A percentile compares a stretch with the other conserved stretches of the same genome.
Evolutionary conservation across 2,329 filamentous ascomycete genomes (phyloP).

Genomic region (Hypocreales sp.): DNA sequence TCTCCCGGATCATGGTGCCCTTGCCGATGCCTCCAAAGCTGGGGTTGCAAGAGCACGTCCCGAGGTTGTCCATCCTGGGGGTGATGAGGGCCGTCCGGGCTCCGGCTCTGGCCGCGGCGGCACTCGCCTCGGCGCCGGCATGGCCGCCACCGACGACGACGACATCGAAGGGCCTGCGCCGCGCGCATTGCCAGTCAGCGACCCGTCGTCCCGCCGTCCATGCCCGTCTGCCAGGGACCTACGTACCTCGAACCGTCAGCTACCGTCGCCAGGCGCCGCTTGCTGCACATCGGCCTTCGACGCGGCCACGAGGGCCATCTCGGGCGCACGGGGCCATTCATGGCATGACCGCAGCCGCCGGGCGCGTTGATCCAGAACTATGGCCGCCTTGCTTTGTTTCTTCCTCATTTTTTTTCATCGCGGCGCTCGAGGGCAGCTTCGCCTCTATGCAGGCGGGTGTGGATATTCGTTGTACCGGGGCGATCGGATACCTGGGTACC

Average conservation of each 20-base stretch:
- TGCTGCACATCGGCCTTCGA: slow-evolving; percentile 5
- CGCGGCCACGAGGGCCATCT: slow-evolving; percentile 7
- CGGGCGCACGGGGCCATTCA: slow-evolving; percentile 12
- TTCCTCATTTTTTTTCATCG: no score
- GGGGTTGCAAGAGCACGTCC: slow-evolving; percentile 92
- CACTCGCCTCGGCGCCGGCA: slow-evolving; percentile 85
- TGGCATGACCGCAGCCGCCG: slow-evolving; percentile 10
- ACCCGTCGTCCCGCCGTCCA: no score
- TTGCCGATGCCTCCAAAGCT: slow-evolving; percentile 98
- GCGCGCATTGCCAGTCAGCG: not conserved
- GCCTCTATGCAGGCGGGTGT: no score
- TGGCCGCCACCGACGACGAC: slow-evolving; percentile 92
- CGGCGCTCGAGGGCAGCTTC: no score
- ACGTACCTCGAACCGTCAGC: slow-evolving; percentile 14
- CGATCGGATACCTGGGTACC: no score
- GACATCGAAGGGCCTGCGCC: slow-evolving; percentile 71
- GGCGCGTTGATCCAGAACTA: no score
- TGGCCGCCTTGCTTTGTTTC: no score
- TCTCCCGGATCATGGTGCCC: slow-evolving; percentile 86
- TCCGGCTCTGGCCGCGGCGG: slow-evolving; percentile 76
- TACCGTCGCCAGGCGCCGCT: slow-evolving; percentile 15
- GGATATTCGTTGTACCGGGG: no score
- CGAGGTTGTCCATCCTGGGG: slow-evolving; percentile 74
- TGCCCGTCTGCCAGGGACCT: no score
- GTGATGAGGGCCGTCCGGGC: slow-evolving; percentile 84